Evolutionary conservation across 2,329 filamentous ascomycete species (phyloP), one percentile per base, ranked within the genome.

Genomic region (Phyllosticta citriasiana): DNA sequence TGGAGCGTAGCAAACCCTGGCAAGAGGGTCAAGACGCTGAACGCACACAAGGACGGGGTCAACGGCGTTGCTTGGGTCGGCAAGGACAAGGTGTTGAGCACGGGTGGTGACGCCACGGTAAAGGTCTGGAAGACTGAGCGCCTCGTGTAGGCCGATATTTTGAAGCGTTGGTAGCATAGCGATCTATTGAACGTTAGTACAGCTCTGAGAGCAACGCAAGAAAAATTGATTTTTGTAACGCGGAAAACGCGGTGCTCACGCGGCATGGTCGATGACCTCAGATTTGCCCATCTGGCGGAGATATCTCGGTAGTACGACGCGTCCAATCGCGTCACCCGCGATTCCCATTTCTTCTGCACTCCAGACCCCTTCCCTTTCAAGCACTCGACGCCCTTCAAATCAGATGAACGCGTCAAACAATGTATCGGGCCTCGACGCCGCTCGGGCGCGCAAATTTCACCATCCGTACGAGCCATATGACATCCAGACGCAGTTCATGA

Each of bases 41-140:
- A 96, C 70, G 91, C 93, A 57, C 94, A 99, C 77, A 97, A 97
- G 77, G 94, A 97, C 70, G 94, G 94, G 9, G 91, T 97, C 19
- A 91, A 88, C 66, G 93, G 89, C 16, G 88, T 97, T 16, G 82
- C 82, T 12, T 99, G 93, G 91, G 80, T 89, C 79, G 56, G 50
- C 2, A 80, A 62, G 74, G 66, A 65, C 6, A 89, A 83, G 76
- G 80, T 97, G 57, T 85, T 89, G 9, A 95, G 88, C 67, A 84
- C 85, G 4, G 94, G 94, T 54, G 89, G 87, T 10, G 94, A 99
- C 80, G 93, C 90, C 35, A 87, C 89, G 0, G 83, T 99, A 55
- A 99, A 97, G 80, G 81, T 93, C 57, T 99, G 94, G 94, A 81
- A 77, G 64, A 82, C 90, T 4, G 77, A 81, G 59, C 82, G 80